A percentile compares a stretch with the other conserved stretches of the same genome.
Evolutionary conservation across 2,329 filamentous ascomycete genomes (phyloP).

Genomic region (Rhynchosporium agropyri): DNA sequence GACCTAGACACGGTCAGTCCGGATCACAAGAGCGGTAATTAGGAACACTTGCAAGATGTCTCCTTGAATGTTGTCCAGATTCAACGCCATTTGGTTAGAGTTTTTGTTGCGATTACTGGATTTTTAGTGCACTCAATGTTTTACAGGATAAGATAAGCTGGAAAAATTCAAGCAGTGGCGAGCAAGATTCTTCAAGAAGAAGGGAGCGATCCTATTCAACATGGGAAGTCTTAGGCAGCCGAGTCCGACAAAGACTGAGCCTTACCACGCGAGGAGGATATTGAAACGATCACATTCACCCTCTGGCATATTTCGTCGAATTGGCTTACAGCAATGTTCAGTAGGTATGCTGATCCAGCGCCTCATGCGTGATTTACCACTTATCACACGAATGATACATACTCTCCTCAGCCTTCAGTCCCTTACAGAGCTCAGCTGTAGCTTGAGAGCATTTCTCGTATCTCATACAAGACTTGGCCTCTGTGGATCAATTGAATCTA

Average conservation of each 20-base stretch:
- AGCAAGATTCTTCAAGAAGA: not conserved
- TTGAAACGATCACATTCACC: not conserved
- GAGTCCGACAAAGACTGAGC: not conserved
- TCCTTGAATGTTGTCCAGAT: conserved; percentile 13
- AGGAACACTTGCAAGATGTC: not conserved
- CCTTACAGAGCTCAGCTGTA: not conserved
- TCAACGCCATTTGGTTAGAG: not conserved
- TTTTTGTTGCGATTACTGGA: not conserved
- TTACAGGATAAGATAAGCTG: not conserved
- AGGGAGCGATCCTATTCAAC: not conserved
- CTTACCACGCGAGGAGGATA: not conserved
- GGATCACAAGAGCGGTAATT: not conserved
- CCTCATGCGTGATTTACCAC: not conserved
- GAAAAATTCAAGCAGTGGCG: not conserved
- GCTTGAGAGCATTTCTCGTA: not conserved
- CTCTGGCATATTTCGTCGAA: not conserved
- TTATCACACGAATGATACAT: not conserved
- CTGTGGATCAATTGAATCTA: not conserved
- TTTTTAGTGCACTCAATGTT: not conserved
- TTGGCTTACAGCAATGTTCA: conserved; percentile 1
- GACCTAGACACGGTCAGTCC: not conserved
- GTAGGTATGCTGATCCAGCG: not conserved
- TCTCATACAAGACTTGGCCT: not conserved
- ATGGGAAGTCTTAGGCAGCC: not conserved
- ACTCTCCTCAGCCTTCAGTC: not conserved